Evolutionary conservation across 208 protist species (phyloP).

Genomic region (Trypanosoma mega): DNA sequence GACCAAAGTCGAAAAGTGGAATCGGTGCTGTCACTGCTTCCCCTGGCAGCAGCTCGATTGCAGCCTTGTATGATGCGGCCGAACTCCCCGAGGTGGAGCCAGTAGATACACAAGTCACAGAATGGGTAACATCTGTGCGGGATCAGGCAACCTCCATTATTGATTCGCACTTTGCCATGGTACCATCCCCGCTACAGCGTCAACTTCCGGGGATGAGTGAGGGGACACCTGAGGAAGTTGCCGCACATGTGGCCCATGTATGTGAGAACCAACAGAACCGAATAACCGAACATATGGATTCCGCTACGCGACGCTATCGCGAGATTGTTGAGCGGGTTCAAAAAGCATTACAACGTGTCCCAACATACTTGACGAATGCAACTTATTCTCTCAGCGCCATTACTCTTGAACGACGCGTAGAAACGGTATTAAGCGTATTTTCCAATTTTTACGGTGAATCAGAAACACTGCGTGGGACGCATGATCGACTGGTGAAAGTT

Average conservation of each 20-base stretch:
- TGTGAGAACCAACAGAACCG: constrained; percentile 51
- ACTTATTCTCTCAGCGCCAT: constrained; percentile 41
- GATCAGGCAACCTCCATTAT: constrained; percentile 27
- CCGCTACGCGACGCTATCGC: constrained; percentile 44
- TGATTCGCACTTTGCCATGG: constrained; percentile 43
- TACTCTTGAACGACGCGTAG: constrained; percentile 50
- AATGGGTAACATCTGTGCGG: constrained; percentile 40
- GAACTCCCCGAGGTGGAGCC: constrained; percentile 38
- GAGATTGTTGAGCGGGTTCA: constrained; percentile 70
- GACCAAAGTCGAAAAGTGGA: neutral
- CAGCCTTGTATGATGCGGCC: constrained; percentile 12
- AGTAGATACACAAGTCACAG: constrained; percentile 36
- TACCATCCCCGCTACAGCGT: constrained; percentile 42
- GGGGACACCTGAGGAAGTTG: constrained; percentile 41
- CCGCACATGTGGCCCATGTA: constrained; percentile 27
- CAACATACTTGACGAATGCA: constrained; percentile 41
- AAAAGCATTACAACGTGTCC: constrained; percentile 44
- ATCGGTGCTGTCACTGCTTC: constrained; percentile 6
- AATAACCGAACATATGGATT: constrained; percentile 36
- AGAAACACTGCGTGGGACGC: constrained; percentile 35
- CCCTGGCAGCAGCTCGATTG: constrained; percentile 12
- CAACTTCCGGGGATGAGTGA: constrained; percentile 46
- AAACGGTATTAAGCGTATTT: constrained; percentile 50
- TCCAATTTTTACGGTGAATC: constrained; percentile 49
- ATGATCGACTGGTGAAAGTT: constrained; percentile 58